These are phyloP conservation scores for Aphanomyces euteiches DNA, from an alignment of 352 stramenopile genomes.

Conservation along the genomic window DNA sequence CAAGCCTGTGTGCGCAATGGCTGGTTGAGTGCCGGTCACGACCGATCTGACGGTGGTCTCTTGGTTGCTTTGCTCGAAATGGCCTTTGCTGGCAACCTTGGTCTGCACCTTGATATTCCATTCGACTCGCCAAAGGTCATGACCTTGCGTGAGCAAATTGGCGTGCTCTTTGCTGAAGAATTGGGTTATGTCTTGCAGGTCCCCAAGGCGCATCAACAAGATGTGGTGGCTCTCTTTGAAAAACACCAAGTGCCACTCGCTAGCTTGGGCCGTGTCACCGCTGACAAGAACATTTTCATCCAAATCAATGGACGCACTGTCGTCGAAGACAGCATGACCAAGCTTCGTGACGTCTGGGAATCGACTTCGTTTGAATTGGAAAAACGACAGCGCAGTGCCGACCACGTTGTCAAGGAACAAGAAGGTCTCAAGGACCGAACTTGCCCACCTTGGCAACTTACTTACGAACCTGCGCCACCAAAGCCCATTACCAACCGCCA, in stretches of 20 bases:
- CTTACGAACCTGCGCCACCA: conserved; percentile 74
- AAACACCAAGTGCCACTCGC: conserved; percentile 74
- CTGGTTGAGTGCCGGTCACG: conserved; percentile 94
- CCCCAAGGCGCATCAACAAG: conserved; percentile 44
- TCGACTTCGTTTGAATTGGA: conserved; percentile 98
- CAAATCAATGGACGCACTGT: conserved; percentile 81
- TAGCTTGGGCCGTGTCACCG: conserved; percentile 88
- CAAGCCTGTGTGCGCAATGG: conserved; percentile 90
- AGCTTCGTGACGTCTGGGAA: conserved; percentile 97
- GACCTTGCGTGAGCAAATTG: conserved; percentile 58
- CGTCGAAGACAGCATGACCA: conserved; percentile 63
- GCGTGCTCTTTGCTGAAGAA: conserved; percentile 96
- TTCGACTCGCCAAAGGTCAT: conserved; percentile 36
- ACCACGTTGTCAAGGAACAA: conserved; percentile 94
- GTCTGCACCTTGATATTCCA: conserved; percentile 90
- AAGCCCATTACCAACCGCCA: conserved; percentile 70
- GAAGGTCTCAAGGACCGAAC: conserved; percentile 82
- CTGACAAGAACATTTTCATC: conserved; percentile 85
- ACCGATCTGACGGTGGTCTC: conserved; percentile 97
- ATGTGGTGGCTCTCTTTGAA: conserved; percentile 86
- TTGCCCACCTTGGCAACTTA: conserved; percentile 85
- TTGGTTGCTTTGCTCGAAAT: conserved; percentile 96
- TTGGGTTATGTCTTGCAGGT: conserved; percentile 97
- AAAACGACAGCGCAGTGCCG: conserved; percentile 94
- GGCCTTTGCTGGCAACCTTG: conserved; percentile 98